Conservation (phyloP, 1,284 basidiomycete genomes). For the Rhodotorula sp. region DNA sequence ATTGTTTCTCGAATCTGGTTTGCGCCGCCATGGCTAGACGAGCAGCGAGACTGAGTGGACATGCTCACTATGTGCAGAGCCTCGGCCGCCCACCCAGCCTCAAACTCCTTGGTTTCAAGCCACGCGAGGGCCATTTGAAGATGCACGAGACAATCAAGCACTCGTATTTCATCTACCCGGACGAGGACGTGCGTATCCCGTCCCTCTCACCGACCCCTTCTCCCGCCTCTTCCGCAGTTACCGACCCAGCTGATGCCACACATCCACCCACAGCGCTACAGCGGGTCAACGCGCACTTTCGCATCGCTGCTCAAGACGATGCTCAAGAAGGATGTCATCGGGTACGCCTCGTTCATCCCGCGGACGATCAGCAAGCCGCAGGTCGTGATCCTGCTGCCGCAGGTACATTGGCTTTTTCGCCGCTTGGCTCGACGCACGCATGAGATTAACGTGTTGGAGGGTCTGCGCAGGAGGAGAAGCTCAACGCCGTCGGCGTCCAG, state of each 20-base stretch:
- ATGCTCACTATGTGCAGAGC: not conserved
- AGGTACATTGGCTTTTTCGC: conserved; percentile 58
- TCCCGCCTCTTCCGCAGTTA: not conserved
- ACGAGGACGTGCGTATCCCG: conserved; percentile 67
- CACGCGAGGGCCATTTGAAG: conserved; percentile 60
- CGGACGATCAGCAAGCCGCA: conserved; percentile 72
- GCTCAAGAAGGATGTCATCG: conserved; percentile 78
- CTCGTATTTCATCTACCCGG: conserved; percentile 86
- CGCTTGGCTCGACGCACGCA: not conserved
- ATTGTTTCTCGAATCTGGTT: too few species aligned
- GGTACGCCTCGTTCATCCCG: conserved; percentile 70
- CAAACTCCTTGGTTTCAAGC: conserved; percentile 88
- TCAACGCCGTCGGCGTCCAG: conserved; percentile 68
- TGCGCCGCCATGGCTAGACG: too few species aligned
- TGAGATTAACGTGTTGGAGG: not conserved
- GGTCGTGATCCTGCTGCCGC: conserved; percentile 85
- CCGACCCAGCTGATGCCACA: not conserved
- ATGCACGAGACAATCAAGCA: conserved; percentile 92
- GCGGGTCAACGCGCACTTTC: conserved; percentile 89
- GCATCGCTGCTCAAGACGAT: conserved; percentile 82
- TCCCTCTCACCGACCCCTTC: not conserved
- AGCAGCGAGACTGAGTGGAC: not conserved
- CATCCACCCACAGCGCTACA: conserved; percentile 62
- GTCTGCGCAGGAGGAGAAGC: conserved; percentile 73
- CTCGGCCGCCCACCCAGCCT: conserved; percentile 59